Percentiles rank a stretch among this genome's conserved stretches.
phyloP scores from a whole-genome alignment of 108 stramenopile genomes.

The Skeletonema marinoi region DNA sequence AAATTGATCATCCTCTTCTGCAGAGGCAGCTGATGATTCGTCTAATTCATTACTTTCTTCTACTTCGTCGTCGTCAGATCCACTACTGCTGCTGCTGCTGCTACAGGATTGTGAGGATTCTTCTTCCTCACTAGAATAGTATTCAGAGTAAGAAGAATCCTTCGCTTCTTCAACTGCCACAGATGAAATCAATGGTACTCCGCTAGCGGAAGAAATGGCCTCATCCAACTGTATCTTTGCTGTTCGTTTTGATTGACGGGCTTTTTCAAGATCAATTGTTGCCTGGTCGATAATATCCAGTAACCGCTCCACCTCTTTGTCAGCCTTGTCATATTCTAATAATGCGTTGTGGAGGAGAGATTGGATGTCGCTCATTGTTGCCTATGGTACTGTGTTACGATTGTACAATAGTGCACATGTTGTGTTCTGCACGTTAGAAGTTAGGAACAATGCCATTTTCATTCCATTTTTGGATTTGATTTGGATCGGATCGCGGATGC shows the following conservation, averaged over 20 bases:
- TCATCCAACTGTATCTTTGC: constrained; percentile 35
- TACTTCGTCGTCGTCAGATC: neutral
- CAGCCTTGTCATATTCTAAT: constrained; percentile 22
- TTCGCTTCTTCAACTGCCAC: neutral
- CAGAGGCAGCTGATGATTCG: neutral
- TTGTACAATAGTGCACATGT: too few relatives aligned
- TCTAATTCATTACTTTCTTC: constrained; percentile 9
- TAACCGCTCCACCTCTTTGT: constrained; percentile 32
- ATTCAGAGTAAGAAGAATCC: neutral
- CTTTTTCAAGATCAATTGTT: constrained; percentile 17
- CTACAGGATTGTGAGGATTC: neutral
- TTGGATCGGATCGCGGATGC: too few relatives aligned
- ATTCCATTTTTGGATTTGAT: too few relatives aligned
- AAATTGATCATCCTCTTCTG: constrained; percentile 15
- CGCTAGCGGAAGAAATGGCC: constrained; percentile 12
- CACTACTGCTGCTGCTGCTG: neutral
- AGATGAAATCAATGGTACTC: neutral
- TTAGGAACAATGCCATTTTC: too few relatives aligned
- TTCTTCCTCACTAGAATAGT: neutral
- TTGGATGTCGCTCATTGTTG: neutral
- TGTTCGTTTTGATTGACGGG: constrained; percentile 7
- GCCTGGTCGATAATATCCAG: constrained; percentile 37
- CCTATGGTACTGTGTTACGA: too few relatives aligned
- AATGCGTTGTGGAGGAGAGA: neutral
- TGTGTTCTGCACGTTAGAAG: too few relatives aligned